Evolutionary conservation across 495 filamentous ascomycete genomes (phyloP), one percentile per base, ranked within the genome.

Genomic region (Cercophora sp.): DNA sequence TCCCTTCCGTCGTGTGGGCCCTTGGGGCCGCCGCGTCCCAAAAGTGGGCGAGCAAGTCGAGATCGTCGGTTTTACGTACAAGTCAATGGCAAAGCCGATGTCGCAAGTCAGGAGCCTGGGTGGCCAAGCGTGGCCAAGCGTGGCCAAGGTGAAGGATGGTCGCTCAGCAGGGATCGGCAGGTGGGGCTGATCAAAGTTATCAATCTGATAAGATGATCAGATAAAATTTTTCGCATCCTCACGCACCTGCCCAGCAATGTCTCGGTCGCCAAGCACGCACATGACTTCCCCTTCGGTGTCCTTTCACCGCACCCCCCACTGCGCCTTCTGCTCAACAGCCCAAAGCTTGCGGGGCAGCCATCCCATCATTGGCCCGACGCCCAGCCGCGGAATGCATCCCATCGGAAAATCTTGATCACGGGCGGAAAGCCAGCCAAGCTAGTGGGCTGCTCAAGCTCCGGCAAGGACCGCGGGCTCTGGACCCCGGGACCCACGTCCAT

Each of bases 211-310:
- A 51, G 48, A 42, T 51, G 31, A 48, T 48, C 34, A 18, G 51
- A 59, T 59, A 59, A 59, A 59, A 59, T 35, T 31, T 56, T 52
- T 25, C 26, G 5, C 40, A 11, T 20, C 6, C 26, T 9, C 43
- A 46, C 13, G 22, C 19, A 4, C 25, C 19, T 25, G 23, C 37
- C n/a, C n/a, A n/a, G n/a, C n/a, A n/a, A n/a, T n/a, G n/a, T n/a
- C n/a, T n/a, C n/a, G n/a, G 2, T 8, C 35, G 42, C 43, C 52
- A 41, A 56, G n/a, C 41, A 54, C 26, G 35, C 26, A 40, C 22
- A 23, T 13, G 39, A 35, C 18, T 41, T 22, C 49, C 31, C 19
- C 13, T 43, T 48, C 48, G 20, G 32, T 32, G 22, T 22, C 27
- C 19, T 19, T 6, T 20, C 40, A 13, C 24, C 9, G n/a, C 42